Evolutionary conservation across 768 basidiomycete genomes (phyloP).

Genomic region (Pulveroboletus sp.): DNA sequence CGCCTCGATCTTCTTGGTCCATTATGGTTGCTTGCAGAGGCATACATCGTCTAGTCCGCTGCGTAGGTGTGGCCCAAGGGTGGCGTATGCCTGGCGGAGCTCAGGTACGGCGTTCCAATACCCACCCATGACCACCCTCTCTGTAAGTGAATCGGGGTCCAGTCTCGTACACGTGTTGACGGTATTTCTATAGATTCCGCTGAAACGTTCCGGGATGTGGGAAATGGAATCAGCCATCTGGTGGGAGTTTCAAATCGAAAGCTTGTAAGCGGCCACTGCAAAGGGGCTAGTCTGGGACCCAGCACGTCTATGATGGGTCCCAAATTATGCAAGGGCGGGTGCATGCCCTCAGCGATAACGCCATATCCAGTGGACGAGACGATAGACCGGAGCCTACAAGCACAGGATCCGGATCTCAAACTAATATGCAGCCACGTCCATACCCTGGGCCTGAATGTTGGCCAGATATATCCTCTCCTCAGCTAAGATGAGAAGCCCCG

Average conservation of each 20-base stretch:
- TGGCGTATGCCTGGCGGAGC: neutral
- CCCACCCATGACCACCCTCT: too few relatives aligned
- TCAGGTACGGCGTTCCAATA: too few relatives aligned
- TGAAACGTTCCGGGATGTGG: neutral
- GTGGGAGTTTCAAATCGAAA: neutral
- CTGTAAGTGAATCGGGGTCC: neutral
- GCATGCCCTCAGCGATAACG: neutral
- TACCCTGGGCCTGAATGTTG: slow-evolving; percentile 33
- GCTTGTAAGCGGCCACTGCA: too few relatives aligned
- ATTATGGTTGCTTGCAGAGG: slow-evolving; percentile 8
- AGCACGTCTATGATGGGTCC: too few relatives aligned
- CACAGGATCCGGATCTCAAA: neutral
- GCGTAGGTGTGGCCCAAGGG: neutral
- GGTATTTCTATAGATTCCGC: neutral
- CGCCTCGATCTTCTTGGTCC: slow-evolving; percentile 11
- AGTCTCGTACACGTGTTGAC: slow-evolving; percentile 5
- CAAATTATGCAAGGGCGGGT: too few relatives aligned
- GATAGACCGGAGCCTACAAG: neutral
- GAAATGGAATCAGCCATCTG: neutral
- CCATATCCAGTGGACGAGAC: neutral
- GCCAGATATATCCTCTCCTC: slow-evolving; percentile 40
- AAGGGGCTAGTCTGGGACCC: too few relatives aligned
- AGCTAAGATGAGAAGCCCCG: slow-evolving; percentile 37
- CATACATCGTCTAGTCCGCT: slow-evolving; percentile 13
- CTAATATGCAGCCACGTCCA: slow-evolving; percentile 12